phyloP scores from a whole-genome alignment of 148 eudicot species.

The Salicornia ramosissima region DNA sequence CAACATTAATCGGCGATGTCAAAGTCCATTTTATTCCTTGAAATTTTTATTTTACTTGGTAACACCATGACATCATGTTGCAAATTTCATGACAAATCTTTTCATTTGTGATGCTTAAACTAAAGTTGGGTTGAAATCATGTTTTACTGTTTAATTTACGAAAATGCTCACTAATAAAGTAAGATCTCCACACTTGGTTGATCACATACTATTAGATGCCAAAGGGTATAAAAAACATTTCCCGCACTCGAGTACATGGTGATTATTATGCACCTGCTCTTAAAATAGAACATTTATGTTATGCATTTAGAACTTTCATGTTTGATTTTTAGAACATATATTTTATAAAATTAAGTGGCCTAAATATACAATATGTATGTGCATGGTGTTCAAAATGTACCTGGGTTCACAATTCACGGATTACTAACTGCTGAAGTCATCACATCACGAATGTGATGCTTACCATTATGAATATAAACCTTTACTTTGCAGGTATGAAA shows the following conservation, averaged over 20 bases:
- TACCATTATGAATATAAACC: background rate
- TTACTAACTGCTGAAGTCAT: too few relatives aligned
- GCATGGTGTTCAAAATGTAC: too few relatives aligned
- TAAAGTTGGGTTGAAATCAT: background rate
- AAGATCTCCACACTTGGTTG: background rate
- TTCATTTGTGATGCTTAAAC: too few relatives aligned
- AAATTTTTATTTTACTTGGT: background rate
- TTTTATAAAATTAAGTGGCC: too few relatives aligned
- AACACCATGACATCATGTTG: background rate
- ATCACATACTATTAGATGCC: background rate
- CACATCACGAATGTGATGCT: background rate
- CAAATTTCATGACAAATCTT: background rate
- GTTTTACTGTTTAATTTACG: background rate
- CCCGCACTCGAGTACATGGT: too few relatives aligned
- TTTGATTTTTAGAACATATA: too few relatives aligned
- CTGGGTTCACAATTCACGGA: too few relatives aligned
- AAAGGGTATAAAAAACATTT: too few relatives aligned
- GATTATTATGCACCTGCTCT: too few relatives aligned
- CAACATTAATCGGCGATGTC: background rate
- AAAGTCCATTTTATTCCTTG: background rate
- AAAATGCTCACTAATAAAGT: background rate
- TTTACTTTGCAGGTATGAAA: conserved; percentile 55
- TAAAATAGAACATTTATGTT: too few relatives aligned
- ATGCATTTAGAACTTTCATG: too few relatives aligned
- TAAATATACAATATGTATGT: too few relatives aligned